These are phyloP conservation scores for Rhizopus arrhizus DNA, from an alignment of 371 early-diverging fungal genomes.

Conservation along the genomic window DNA sequence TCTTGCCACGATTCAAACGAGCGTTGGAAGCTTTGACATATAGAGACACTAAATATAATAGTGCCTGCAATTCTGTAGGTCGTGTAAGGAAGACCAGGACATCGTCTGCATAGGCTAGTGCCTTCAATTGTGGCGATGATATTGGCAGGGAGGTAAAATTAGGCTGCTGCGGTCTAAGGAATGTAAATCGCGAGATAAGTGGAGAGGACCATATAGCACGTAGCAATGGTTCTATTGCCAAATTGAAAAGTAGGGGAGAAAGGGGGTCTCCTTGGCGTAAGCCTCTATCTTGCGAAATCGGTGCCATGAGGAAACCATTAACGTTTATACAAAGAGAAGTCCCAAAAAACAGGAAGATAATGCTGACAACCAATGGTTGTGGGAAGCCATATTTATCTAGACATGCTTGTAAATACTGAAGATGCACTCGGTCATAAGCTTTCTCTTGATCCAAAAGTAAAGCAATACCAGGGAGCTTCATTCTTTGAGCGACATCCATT, in stretches of 20 bases:
- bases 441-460: neutral
- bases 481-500: neutral
- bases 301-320: no score
- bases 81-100: slow-evolving; percentile 1
- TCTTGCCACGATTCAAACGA: slow-evolving; percentile 8
- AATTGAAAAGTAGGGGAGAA: slow-evolving; percentile 16
- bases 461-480: neutral
- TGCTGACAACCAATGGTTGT: neutral
- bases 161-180: no score
- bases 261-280: slow-evolving; percentile 18
- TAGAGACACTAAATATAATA: neutral
- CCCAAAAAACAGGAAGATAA: neutral
- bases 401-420: no score
- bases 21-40: slow-evolving; percentile 11
- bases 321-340: neutral
- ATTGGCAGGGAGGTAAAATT: no score
- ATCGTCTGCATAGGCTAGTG: slow-evolving; percentile 8
- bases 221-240: slow-evolving; percentile 23
- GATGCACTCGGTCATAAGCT: neutral
- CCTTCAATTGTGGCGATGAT: no score
- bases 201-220: neutral
- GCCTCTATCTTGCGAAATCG: slow-evolving; percentile 6
- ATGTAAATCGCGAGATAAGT: no score
- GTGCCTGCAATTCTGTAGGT: neutral
- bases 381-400: no score